Evolutionary conservation across 306 rosid species (phyloP).

Genomic region (Cucumis cinereus): DNA sequence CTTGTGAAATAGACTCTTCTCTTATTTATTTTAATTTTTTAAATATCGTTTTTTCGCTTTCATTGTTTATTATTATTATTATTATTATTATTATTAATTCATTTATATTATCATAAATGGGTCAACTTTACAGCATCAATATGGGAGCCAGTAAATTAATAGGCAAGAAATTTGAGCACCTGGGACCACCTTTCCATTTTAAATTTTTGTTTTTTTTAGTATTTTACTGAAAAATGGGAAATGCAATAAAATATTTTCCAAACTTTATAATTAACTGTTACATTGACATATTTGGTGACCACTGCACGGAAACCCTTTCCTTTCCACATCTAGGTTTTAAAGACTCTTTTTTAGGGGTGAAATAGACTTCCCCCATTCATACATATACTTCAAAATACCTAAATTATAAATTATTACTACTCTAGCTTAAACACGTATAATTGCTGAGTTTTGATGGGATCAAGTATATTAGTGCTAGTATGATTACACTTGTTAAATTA

Average conservation of each 20-base stretch:
- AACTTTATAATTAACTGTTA: background rate
- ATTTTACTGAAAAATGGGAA: background rate
- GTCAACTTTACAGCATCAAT: background rate
- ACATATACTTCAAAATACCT: too few species aligned
- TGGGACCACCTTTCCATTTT: conserved; percentile 1
- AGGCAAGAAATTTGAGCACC: background rate
- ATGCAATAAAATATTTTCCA: background rate
- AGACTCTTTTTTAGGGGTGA: too few species aligned
- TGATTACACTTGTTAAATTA: too few species aligned
- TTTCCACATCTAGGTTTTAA: background rate
- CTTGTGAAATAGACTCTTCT: too few species aligned
- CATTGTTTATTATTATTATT: too few species aligned
- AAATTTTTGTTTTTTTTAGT: background rate
- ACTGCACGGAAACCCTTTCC: background rate
- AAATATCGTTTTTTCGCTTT: too few species aligned
- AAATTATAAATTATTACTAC: too few species aligned
- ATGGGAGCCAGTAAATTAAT: background rate
- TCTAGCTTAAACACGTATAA: too few species aligned
- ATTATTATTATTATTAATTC: too few species aligned
- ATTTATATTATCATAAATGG: background rate
- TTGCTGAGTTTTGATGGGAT: too few species aligned
- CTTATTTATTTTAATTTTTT: too few species aligned
- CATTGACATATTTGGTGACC: background rate
- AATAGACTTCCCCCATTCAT: background rate
- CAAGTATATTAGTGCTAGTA: too few species aligned